A percentile compares a stretch with the other conserved stretches of the same genome.
Evolutionary conservation across 1,284 basidiomycete genomes (phyloP).

Genomic region (Cryptococcus sp.): DNA sequence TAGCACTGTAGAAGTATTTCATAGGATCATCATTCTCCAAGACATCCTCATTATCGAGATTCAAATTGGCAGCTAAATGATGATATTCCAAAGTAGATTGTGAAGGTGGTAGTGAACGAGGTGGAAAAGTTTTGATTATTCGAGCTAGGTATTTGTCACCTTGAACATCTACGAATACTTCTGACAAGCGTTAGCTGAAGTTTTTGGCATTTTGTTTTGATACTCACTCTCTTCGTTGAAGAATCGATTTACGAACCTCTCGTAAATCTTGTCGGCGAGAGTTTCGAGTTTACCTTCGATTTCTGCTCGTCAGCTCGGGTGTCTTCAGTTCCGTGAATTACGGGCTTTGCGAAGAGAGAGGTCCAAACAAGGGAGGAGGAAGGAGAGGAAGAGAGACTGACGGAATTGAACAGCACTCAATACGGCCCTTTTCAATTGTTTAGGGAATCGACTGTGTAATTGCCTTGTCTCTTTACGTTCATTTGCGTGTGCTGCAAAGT

Average conservation of each 20-base stretch:
- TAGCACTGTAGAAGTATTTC: constrained; percentile 81
- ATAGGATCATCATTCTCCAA: constrained; percentile 69
- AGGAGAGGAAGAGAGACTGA: constrained; percentile 53
- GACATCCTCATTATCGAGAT: constrained; percentile 66
- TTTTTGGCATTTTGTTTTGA: no score
- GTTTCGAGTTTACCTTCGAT: constrained; percentile 92
- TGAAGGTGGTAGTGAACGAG: constrained; percentile 51
- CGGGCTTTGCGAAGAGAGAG: no score
- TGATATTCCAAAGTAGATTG: constrained; percentile 21
- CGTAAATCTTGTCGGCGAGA: constrained; percentile 87
- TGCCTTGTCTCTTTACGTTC: constrained; percentile 83
- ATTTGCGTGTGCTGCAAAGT: constrained; percentile 87
- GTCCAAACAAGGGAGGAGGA: background rate
- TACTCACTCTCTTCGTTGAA: constrained; percentile 75
- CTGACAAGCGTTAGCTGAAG: constrained; percentile 50
- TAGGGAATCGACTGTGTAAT: constrained; percentile 85
- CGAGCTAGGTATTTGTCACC: constrained; percentile 65
- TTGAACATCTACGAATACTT: constrained; percentile 73
- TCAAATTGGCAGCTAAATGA: constrained; percentile 72
- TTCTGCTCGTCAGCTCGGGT: constrained; percentile 55
- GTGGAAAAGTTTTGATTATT: constrained; percentile 46
- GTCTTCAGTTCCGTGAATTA: no score
- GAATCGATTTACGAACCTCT: constrained; percentile 92
- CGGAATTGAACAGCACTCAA: constrained; percentile 93
- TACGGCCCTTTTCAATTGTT: constrained; percentile 84